phyloP scores from a whole-genome alignment of 2,329 filamentous ascomycete genomes.

The Phyllosticta citriasiana region DNA sequence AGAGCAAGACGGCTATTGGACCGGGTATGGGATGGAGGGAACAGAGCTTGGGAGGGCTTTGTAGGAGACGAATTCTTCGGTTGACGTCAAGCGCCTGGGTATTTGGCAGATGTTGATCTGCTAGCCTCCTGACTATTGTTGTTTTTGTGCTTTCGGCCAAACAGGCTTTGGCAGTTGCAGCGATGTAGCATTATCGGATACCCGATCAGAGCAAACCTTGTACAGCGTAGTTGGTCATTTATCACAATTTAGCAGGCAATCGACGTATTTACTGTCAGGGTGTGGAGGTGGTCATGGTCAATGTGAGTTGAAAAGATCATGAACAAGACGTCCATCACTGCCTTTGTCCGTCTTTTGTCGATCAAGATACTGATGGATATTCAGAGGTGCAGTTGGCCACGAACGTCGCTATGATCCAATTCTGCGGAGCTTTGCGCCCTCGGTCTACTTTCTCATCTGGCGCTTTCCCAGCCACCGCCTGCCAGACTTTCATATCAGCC shows the following conservation, averaged over 20 bases:
- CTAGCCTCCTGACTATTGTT: no score
- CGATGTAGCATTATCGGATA: not conserved
- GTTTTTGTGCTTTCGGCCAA: not conserved
- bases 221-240: not conserved
- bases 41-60: slow-evolving; percentile 55
- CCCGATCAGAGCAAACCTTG: not conserved
- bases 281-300: not conserved
- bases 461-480: no score
- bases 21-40: slow-evolving; percentile 56
- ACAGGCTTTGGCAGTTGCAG: not conserved
- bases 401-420: no score
- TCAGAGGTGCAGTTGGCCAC: no score
- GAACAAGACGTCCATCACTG: not conserved
- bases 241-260: not conserved
- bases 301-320: not conserved
- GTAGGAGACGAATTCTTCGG: slow-evolving; percentile 60
- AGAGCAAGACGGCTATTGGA: slow-evolving; percentile 55
- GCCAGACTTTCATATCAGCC: no score
- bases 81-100: slow-evolving; percentile 18
- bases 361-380: not conserved
- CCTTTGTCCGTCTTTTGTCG: not conserved
- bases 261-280: not conserved
- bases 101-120: not conserved
- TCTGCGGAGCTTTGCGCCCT: no score
- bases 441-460: no score